Base-by-base conservation (phyloP, 1,284 basidiomycete genomes). In the Leccinum pachyderme region DNA sequence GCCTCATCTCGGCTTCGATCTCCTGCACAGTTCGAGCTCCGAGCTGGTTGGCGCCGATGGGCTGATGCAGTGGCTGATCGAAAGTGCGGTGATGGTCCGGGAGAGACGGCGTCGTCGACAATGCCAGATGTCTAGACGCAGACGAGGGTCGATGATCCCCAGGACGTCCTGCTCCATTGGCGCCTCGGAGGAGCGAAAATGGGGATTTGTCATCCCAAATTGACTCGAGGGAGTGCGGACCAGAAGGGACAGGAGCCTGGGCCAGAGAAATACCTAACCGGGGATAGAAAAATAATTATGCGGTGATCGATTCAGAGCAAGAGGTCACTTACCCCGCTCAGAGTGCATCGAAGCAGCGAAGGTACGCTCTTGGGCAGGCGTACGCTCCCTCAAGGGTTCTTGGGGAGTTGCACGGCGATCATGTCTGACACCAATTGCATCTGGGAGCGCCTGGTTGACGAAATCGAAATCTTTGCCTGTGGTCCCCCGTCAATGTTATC, bases 391-490 rank as follows among this genome's bases (percentile, higher is more conserved):
- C 35, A 43, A 43, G 47, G 49, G 57, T 35, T 65, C 67, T 53
- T 65, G 59, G 8, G 62, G 52, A 24, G 57, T 63, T n/a, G 59
- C 45, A 45, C 51, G 60, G 32, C 54, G 64, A 43, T 60, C 70
- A 49, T 51, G 53, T 41, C 47, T 57, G 25, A 11, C 11, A 46
- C 39, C 51, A 37, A 47, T 5, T 44, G 54, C 4, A 41, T 60
- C 57, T 55, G 75, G 75, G 44, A 83, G 59, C 45, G 73, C 55
- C n/a, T 79, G 73, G 47, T 66, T 73, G 15, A 81, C 78, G 74
- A 97, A 98, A 76, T 97, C 92, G 70, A 98, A 98, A 75, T 98
- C 94, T 70, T 88, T 92, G 69, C 88, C 93, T 95, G 67, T 53
- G 45, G 48, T 50, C 46, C 18, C 31, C 35, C 37, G 49, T 55